phyloP scores from a whole-genome alignment of 305 asterid species.

The Fraxinus baroniana region DNA sequence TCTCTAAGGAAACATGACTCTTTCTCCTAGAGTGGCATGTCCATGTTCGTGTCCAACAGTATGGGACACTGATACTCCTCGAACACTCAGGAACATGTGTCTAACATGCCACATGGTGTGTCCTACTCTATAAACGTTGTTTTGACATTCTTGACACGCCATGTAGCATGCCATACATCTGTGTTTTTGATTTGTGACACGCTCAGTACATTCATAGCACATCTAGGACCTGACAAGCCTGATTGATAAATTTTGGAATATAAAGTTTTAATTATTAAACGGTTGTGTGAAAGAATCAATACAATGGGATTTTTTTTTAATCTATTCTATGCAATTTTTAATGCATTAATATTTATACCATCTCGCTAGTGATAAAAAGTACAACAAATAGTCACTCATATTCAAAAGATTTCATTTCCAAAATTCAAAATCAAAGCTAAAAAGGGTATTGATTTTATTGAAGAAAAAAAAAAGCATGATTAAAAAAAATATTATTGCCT shows the following conservation, averaged over 20 bases:
- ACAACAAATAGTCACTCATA: background rate
- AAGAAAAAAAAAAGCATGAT: background rate
- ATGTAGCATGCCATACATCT: background rate
- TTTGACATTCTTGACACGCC: background rate
- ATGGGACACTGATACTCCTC: background rate
- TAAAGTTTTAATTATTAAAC: background rate
- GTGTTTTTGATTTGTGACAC: background rate
- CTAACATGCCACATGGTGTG: background rate
- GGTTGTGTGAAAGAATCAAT: background rate
- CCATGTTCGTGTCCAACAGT: background rate
- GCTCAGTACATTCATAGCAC: background rate
- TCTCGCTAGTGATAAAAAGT: background rate
- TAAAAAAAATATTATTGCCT: background rate
- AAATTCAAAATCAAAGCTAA: background rate
- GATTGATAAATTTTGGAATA: background rate
- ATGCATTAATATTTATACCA: background rate
- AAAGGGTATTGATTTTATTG: background rate
- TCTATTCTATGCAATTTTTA: background rate
- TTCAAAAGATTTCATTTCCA: background rate
- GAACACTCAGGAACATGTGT: background rate
- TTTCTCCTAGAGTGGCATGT: background rate
- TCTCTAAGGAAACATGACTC: background rate
- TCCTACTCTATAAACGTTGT: background rate
- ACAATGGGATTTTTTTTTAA: background rate
- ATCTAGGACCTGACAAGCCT: background rate